Base-by-base conservation (phyloP, 1,284 basidiomycete species). In the Cystobasidiaceae sp. region DNA sequence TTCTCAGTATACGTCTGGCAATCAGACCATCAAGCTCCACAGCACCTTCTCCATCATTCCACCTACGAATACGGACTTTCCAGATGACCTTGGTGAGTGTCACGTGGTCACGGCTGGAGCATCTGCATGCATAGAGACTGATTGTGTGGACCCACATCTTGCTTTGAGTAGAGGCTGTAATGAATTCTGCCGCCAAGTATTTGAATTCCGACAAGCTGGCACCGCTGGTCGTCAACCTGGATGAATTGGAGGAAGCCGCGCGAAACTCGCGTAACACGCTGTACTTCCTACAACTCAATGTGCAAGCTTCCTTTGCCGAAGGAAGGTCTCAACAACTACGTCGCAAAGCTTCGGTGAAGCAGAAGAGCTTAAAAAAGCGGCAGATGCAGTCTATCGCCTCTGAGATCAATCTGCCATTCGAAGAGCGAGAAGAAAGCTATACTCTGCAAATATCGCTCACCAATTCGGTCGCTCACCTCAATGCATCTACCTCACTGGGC, bases 401-500 rank as follows among this genome's bases (percentile, higher is more conserved):
- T 5, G 86, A 89, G 73, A 81, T 84, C 8, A 79, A 82, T 34
- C 79, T 80, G 52, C 78, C 81, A 1, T 74, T 87, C 7, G 82
- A 79, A 19, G 76, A 76, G 1, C 80, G 86, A 32, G 81, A 81
- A 66, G 90, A 93, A 77, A 80, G 78, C 21, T 93, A 93, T 72
- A 78, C 77, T 0, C 78, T 93, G 39, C 30, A 59, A 17, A 59
- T 59, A 6, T 17, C 44, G n/a, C 11, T 33, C 8, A 21, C 17
- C 1, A 30, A 15, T 9, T 78, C 70, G 0, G 79, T 80, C 0
- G 48, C 71, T 17, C 15, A 25, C n/a, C 77, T 94, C 50, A 80
- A 75, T 0, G 87, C 90, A 2, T 84, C 84, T 66, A 85, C 87
- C 37, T 84, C 88, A 0, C 77, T 94, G 21, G 90, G 91, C 0